Conservation (phyloP, 352 stramenopile genomes). For the Globisporangium iwayamae region DNA sequence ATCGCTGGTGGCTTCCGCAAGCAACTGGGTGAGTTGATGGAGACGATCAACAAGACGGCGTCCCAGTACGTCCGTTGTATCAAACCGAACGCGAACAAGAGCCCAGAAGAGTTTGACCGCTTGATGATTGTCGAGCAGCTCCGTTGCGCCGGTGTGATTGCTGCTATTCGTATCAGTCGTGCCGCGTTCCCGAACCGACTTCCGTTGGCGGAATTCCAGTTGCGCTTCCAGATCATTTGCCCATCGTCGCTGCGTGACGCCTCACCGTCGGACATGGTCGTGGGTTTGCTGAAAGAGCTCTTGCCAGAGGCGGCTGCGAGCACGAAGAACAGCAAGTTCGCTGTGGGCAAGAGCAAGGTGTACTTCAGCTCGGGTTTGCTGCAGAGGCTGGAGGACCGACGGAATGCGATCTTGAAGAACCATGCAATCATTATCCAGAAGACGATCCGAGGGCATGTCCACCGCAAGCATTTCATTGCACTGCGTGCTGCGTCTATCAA, state of each 20-base stretch:
- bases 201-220: conserved; percentile 78
- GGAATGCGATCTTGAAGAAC: conserved; percentile 69
- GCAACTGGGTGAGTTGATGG: conserved; percentile 81
- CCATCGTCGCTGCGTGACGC: conserved; percentile 58
- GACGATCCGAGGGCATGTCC: conserved; percentile 55
- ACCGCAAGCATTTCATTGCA: conserved; percentile 52
- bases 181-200: conserved; percentile 91
- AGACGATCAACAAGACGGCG: conserved; percentile 86
- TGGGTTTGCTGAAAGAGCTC: conserved; percentile 69
- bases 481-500: conserved; percentile 42
- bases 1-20: conserved; percentile 84
- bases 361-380: conserved; percentile 89
- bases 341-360: conserved; percentile 74
- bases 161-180: conserved; percentile 86
- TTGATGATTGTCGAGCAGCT: conserved; percentile 88
- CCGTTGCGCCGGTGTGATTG: conserved; percentile 87
- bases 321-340: conserved; percentile 79
- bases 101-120: conserved; percentile 76
- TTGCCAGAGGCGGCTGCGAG: conserved; percentile 54
- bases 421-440: conserved; percentile 78
- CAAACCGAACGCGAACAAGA: conserved; percentile 90
- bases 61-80: conserved; percentile 89
- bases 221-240: conserved; percentile 83
- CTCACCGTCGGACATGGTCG: conserved; percentile 58
- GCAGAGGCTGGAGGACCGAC: conserved; percentile 88